Conservation (phyloP, 306 rosid genomes). For the Urtica urens region DNA sequence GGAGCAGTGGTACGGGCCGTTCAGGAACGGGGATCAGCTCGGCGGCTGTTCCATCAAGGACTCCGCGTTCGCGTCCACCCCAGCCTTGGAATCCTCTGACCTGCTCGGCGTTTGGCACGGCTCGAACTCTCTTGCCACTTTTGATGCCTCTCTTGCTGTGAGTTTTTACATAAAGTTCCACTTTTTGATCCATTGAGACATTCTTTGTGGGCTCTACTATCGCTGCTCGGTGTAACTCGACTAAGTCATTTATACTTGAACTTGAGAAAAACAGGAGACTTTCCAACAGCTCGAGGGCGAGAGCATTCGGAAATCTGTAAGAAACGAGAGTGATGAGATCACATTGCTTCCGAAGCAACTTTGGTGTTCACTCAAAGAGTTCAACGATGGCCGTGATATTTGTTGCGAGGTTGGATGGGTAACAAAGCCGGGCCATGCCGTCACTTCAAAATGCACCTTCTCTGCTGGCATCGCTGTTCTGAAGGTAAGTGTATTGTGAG, state of each 20-base stretch:
- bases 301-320: conserved; percentile 23
- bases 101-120: conserved; percentile 72
- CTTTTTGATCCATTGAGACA: conserved; percentile 5
- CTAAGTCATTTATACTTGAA: conserved; percentile 9
- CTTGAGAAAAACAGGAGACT: conserved; percentile 28
- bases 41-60: conserved; percentile 90
- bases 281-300: conserved; percentile 38
- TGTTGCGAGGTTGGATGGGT: conserved; percentile 84
- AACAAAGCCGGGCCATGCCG: conserved; percentile 49
- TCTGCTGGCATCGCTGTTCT: conserved; percentile 39
- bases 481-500: conserved; percentile 43
- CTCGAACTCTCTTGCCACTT: conserved; percentile 33
- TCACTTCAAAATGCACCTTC: conserved; percentile 72
- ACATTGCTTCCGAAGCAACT: conserved; percentile 79
- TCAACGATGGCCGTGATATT: conserved; percentile 40
- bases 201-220: neutral
- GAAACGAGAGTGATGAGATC: conserved; percentile 39
- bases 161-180: conserved; percentile 25
- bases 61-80: conserved; percentile 77
- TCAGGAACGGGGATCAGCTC: conserved; percentile 85
- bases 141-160: conserved; percentile 34
- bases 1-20: conserved; percentile 99
- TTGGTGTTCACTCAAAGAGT: conserved; percentile 68
- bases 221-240: too few relatives aligned
- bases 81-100: conserved; percentile 50